Percentiles rank a stretch among this genome's conserved stretches.
These are phyloP conservation scores for Immersiella caudata DNA, from an alignment of 495 filamentous ascomycete species.

Conservation along the genomic window DNA sequence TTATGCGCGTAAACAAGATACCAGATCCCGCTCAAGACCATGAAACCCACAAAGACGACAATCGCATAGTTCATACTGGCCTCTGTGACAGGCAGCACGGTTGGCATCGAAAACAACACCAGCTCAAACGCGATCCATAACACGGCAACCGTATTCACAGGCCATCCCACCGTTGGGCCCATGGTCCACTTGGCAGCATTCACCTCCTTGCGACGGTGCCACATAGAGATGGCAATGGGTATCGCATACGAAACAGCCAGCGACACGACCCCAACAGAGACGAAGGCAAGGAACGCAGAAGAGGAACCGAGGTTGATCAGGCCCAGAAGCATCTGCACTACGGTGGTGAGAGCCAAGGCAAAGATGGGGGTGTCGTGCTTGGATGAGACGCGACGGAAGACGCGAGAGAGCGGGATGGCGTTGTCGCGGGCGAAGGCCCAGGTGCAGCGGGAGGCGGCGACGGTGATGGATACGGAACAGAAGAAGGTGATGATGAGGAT, in stretches of 20 bases:
- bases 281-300: constrained; percentile 65
- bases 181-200: constrained; percentile 60
- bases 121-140: constrained; percentile 60
- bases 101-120: constrained; percentile 64
- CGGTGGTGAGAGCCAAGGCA: constrained; percentile 60
- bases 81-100: constrained; percentile 55
- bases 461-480: constrained; percentile 61
- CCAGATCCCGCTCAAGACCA: constrained; percentile 58
- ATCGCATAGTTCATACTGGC: constrained; percentile 64
- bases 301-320: constrained; percentile 62
- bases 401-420: constrained; percentile 66
- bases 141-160: constrained; percentile 54
- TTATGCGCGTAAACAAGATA: constrained; percentile 70
- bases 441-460: constrained; percentile 61
- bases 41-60: constrained; percentile 61
- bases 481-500: constrained; percentile 70
- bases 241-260: constrained; percentile 66
- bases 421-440: constrained; percentile 66
- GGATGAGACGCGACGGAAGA: constrained; percentile 63
- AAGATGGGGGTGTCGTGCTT: constrained; percentile 55
- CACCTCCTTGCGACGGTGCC: constrained; percentile 41
- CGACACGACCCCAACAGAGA: constrained; percentile 65
- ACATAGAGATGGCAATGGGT: constrained; percentile 55
- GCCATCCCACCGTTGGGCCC: constrained; percentile 52
- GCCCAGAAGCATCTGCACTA: constrained; percentile 59